These are phyloP conservation scores for Ajuga reptans DNA, from an alignment of 305 asterid species.

Conservation along the genomic window DNA sequence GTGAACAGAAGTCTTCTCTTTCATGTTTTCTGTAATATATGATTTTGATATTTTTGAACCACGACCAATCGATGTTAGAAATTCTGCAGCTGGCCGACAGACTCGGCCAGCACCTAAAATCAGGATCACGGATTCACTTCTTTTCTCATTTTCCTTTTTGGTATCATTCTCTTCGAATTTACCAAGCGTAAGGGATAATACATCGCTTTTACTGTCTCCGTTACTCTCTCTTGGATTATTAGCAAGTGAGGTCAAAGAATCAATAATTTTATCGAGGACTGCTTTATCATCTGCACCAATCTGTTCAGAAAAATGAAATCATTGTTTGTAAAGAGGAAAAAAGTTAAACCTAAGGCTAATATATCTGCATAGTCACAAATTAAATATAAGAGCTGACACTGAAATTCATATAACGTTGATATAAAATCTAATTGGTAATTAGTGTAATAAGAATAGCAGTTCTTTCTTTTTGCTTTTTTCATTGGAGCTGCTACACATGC, in stretches of 20 bases:
- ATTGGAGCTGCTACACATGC: neutral
- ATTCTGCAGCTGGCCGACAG: conserved; percentile 90
- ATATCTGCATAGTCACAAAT: neutral
- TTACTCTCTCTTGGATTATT: conserved; percentile 35
- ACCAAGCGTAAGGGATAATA: conserved; percentile 53
- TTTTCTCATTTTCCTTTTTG: conserved; percentile 34
- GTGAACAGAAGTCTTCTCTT: conserved; percentile 44
- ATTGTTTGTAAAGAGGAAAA: neutral
- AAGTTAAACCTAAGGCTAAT: neutral
- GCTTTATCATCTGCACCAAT: conserved; percentile 80
- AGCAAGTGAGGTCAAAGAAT: conserved; percentile 70
- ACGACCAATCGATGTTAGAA: conserved; percentile 59
- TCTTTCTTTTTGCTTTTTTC: neutral
- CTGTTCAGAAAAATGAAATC: conserved; percentile 36
- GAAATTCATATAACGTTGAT: neutral
- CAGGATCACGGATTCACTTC: conserved; percentile 43
- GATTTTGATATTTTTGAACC: conserved; percentile 40
- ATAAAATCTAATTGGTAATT: neutral
- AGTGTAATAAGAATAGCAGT: neutral
- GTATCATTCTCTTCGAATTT: conserved; percentile 33
- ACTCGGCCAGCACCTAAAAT: conserved; percentile 97
- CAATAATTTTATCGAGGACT: conserved; percentile 59
- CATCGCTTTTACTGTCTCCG: conserved; percentile 32
- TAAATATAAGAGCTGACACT: neutral
- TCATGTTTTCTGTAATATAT: conserved; percentile 31